Base-by-base conservation (phyloP, 371 early-diverging fungal genomes). In the Rhizopus stolonifer region DNA sequence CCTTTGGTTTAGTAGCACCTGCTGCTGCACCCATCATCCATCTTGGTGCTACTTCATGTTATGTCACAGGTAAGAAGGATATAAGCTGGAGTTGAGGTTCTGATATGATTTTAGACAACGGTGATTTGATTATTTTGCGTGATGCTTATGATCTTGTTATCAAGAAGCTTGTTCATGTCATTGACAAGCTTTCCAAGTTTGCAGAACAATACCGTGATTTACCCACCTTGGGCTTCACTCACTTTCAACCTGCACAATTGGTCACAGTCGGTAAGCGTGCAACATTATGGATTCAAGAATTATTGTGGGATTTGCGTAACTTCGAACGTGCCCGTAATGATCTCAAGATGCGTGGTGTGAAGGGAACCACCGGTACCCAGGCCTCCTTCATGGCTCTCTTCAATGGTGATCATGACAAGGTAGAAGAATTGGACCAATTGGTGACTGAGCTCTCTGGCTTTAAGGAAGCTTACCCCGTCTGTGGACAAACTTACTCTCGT, bases 331-430 rank as follows among this genome's bases (percentile, higher is more conserved):
- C 88, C 14, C 87, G 95, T 52, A 70, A 86, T 47, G 95, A 96
- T 62, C 73, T 97, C 54, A 82, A 87, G 46, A 89, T 97, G 85
- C 85, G 99, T 55, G 99, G 99, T 53, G 95, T 93, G 68, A 98
- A 98, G 84, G 99, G 99, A 38, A 98, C 99, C 38, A 98, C 99
- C 0, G 99, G 99, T 56, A 98, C 98, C 23, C 99, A 98, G 79
- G 99, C 93, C 32, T 95, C 95, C 10, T 98, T 98, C 79, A 74
- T 98, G 78, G 80, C 95, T 11, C 82, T 98, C 46, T 98, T 98
- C 60, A 83, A 95, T 51, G 95, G 96, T 17, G 90, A 97, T 66
- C 94, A 95, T 51, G 91, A 83, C 32, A 96, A 98, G 79, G 90
- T 95, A 17, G 94, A 96, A 70, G 71, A 80, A 57, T 77, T 98